A percentile compares a stretch with the other conserved stretches of the same genome.
phyloP scores from a whole-genome alignment of 1,284 basidiomycete genomes.

The Cryptococcus floricola region DNA sequence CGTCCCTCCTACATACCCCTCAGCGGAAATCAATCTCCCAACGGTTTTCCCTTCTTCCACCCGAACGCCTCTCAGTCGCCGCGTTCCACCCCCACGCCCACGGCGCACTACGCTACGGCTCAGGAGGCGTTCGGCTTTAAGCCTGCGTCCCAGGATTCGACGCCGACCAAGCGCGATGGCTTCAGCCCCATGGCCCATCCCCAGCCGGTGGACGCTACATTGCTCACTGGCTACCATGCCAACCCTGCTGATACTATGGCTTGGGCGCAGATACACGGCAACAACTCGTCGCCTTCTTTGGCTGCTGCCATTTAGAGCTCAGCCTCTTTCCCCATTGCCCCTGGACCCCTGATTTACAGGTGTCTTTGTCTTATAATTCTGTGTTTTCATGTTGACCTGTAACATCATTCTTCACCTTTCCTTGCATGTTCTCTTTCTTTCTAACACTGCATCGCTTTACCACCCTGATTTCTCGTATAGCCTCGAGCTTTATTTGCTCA shows the following conservation, averaged over 20 bases:
- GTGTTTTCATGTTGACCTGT: conserved; percentile 1
- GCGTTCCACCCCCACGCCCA: conserved; percentile 19
- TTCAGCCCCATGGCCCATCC: not conserved
- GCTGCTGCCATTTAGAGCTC: conserved; percentile 3
- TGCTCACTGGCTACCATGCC: conserved; percentile 5
- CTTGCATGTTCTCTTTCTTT: not conserved
- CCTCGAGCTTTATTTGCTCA: not conserved
- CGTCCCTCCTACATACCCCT: conserved; percentile 21
- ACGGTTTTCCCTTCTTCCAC: conserved; percentile 34
- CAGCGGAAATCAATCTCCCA: conserved; percentile 26
- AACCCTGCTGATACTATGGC: conserved; percentile 5
- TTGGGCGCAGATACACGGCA: conserved; percentile 8
- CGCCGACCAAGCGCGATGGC: not conserved
- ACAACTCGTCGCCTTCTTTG: conserved; percentile 11
- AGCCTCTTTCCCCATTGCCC: not conserved
- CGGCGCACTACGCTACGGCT: conserved; percentile 22
- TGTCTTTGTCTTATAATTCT: not conserved
- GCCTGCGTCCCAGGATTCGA: not conserved
- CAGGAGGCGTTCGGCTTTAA: conserved; percentile 28
- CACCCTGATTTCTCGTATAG: not conserved
- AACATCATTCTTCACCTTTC: not conserved
- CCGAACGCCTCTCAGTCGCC: conserved; percentile 21
- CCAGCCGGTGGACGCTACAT: not conserved
- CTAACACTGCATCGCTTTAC: too few relatives aligned
- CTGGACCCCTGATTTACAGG: not conserved